Base-by-base conservation (phyloP, 768 basidiomycete species). In the Podaxis rugospora region DNA sequence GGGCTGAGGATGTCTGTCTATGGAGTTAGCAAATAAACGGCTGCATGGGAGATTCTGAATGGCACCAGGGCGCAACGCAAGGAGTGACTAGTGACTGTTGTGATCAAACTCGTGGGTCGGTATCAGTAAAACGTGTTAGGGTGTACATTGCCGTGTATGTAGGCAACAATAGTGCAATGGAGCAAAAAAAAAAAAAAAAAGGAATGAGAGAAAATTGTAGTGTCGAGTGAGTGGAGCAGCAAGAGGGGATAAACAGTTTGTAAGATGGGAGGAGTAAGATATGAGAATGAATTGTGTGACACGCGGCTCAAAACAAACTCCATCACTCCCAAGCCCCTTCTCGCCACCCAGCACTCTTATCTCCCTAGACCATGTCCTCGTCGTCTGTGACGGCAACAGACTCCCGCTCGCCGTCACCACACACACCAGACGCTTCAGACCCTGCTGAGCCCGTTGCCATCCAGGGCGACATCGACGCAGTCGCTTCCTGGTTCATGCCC, bases 371-470 rank as follows among this genome's bases (percentile, higher is more conserved):
- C 69, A 86, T 86, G 86, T 85, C 86, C 64, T 81, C 85, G 62
- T 82, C 86, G 66, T 80, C 86, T 11, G 73, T 80, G 44, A 78
- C 83, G 18, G 79, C 79, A 28, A 74, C 77, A 62, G 77, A 76
- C 68, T 89, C 90, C 57, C 86, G 90, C 49, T 90, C 89, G 3
- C 81, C 88, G 1, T 90, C 90, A 0, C 90, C 90, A 5, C 73
- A 78, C 50, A 90, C 89, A 0, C 88, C 90, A 56, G 87, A 87
- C 54, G 74, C 83, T 0, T 80, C 81, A 13, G 86, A 89, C 67
- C 72, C 74, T n/a, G 68, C 78, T 0, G 80, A 83, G 58, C 74
- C 79, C 5, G 70, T 84, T 49, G 67, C 77, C 62, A 80, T 86
- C 52, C 85, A 83, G 51, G 75, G 72, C 63, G 80, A 78, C 66